These are phyloP conservation scores for Davidsoniella neocaledoniae DNA, from an alignment of 2,329 filamentous ascomycete species.

Conservation along the genomic window DNA sequence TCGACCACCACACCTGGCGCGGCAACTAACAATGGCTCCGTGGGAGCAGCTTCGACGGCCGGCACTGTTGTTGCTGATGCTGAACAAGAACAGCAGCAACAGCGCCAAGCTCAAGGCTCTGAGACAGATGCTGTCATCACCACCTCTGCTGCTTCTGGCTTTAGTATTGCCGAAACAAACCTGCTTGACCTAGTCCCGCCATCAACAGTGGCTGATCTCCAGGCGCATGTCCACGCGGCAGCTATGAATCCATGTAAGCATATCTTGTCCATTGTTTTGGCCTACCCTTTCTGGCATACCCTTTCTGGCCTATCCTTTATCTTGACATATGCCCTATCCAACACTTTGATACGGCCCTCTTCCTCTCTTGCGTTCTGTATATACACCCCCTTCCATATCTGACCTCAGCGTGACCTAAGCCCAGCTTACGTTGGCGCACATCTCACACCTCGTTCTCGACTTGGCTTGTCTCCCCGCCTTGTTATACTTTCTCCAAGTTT, in stretches of 20 bases:
- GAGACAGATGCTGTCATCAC: background rate
- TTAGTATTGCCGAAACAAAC: constrained; percentile 32
- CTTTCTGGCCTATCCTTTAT: too few species aligned
- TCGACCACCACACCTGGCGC: too few species aligned
- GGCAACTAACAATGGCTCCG: constrained; percentile 17
- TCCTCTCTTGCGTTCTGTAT: too few species aligned
- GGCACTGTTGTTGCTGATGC: background rate
- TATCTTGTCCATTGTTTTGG: background rate
- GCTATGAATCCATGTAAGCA: constrained; percentile 58
- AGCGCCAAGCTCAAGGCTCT: background rate
- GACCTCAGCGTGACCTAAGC: too few species aligned
- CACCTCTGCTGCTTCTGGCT: constrained; percentile 2
- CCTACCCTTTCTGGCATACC: too few species aligned
- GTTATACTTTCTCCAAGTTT: too few species aligned
- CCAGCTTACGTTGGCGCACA: too few species aligned
- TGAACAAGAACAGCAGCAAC: constrained; percentile 17
- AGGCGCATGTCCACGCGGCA: constrained; percentile 33
- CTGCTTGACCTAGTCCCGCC: constrained; percentile 56
- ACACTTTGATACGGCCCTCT: too few species aligned
- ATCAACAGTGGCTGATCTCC: constrained; percentile 48
- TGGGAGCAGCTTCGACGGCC: constrained; percentile 22
- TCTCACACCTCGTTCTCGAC: too few species aligned
- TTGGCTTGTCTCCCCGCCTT: too few species aligned
- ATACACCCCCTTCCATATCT: too few species aligned
- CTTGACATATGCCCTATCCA: too few species aligned